Percentiles rank a stretch among this genome's conserved stretches.
Evolutionary conservation across 1,284 basidiomycete genomes (phyloP).

Genomic region (Mrakiaceae sp.): DNA sequence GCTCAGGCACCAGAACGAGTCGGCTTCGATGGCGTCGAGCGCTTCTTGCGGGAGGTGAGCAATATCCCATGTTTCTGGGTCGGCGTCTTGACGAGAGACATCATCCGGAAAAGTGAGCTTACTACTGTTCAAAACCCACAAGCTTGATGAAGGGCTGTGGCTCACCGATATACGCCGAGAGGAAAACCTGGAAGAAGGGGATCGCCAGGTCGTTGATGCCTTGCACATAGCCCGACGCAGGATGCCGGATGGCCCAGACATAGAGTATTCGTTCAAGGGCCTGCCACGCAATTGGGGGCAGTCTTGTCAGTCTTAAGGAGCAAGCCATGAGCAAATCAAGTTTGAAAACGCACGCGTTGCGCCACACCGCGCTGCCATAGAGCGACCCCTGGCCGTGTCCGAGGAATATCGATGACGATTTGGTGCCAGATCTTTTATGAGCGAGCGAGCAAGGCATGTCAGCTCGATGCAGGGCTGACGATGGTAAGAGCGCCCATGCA

Average conservation of each 20-base stretch:
- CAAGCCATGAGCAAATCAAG: not conserved
- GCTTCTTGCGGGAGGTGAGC: slow-evolving; percentile 55
- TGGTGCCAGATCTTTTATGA: slow-evolving; percentile 78
- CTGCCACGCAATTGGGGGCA: slow-evolving; percentile 35
- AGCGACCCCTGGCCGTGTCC: slow-evolving; percentile 79
- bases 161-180: slow-evolving; percentile 78
- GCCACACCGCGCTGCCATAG: slow-evolving; percentile 81
- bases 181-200: slow-evolving; percentile 88
- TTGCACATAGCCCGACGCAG: slow-evolving; percentile 91
- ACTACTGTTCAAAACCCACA: no score
- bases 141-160: not conserved
- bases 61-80: slow-evolving; percentile 78
- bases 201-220: slow-evolving; percentile 95
- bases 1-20: slow-evolving; percentile 93
- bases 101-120: not conserved
- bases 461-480: not conserved
- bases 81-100: slow-evolving; percentile 47
- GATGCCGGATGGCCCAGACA: slow-evolving; percentile 95
- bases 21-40: slow-evolving; percentile 77
- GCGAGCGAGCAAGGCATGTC: not conserved
- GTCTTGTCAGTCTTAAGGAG: not conserved
- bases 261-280: slow-evolving; percentile 86
- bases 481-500: slow-evolving; percentile 15
- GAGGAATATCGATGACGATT: slow-evolving; percentile 90
- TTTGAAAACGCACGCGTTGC: slow-evolving; percentile 54